Conservation (phyloP, 257 asterid species). For the Fraxinus excelsior region DNA sequence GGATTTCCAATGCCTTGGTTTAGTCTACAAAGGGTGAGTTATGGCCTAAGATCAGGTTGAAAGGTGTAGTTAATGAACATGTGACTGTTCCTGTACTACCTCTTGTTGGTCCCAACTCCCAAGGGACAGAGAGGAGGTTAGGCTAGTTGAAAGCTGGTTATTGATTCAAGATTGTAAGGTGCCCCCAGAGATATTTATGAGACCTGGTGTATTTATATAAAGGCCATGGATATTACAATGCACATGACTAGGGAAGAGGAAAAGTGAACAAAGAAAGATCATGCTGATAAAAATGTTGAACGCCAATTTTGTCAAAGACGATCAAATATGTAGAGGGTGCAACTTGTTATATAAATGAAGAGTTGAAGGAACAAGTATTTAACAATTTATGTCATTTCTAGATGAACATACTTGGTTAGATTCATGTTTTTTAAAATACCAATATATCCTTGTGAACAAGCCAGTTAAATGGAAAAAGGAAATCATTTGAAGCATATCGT, state of each 20-base stretch:
- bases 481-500: not conserved
- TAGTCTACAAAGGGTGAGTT: too few species aligned
- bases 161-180: too few species aligned
- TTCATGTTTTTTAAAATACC: not conserved
- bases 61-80: too few species aligned
- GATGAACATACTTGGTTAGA: not conserved
- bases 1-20: not conserved
- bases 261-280: not conserved
- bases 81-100: too few species aligned
- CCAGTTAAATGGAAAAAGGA: not conserved
- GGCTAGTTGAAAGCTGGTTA: too few species aligned
- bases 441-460: not conserved
- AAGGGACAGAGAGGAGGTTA: too few species aligned
- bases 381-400: not conserved
- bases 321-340: not conserved
- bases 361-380: not conserved
- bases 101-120: too few species aligned
- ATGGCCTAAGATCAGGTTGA: too few species aligned
- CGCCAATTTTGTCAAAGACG: not conserved
- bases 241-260: not conserved
- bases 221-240: not conserved
- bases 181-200: not conserved
- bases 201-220: not conserved
- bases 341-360: not conserved
- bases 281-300: not conserved